phyloP scores from a whole-genome alignment of 768 basidiomycete genomes.

The Tricholoma furcatifolium region DNA sequence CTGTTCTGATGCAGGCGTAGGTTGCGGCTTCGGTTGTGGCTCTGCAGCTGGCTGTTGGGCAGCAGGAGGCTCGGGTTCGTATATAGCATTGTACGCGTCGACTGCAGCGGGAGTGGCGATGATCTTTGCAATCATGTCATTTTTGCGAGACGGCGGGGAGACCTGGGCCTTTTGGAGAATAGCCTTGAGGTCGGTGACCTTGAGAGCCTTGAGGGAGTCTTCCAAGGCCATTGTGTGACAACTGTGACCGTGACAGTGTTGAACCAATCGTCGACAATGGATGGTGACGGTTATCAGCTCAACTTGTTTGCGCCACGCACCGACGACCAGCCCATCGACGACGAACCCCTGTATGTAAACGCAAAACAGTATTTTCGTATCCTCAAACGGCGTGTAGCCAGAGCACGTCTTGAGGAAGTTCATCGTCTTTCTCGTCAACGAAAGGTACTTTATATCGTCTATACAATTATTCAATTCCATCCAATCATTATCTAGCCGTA shows the following conservation, averaged over 20 bases:
- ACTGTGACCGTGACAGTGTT: slow-evolving; percentile 21
- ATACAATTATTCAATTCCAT: slow-evolving; percentile 1
- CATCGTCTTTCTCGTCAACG: slow-evolving; percentile 90
- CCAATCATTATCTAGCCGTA: slow-evolving; percentile 65
- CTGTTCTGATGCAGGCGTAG: no score
- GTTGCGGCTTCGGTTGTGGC: neutral
- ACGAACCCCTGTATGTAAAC: slow-evolving; percentile 98
- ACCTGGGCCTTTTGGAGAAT: slow-evolving; percentile 55
- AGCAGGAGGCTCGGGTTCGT: slow-evolving; percentile 21
- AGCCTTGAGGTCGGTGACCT: slow-evolving; percentile 67
- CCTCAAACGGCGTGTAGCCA: slow-evolving; percentile 88
- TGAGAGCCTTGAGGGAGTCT: slow-evolving; percentile 55
- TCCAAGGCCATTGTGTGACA: slow-evolving; percentile 30
- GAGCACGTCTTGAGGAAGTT: slow-evolving; percentile 90
- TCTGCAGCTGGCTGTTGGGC: slow-evolving; percentile 12
- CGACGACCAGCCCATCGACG: slow-evolving; percentile 59
- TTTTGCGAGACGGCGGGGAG: slow-evolving; percentile 54
- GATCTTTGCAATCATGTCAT: slow-evolving; percentile 65
- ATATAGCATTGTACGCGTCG: slow-evolving; percentile 40
- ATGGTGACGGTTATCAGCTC: slow-evolving; percentile 52
- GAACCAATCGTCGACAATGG: slow-evolving; percentile 43
- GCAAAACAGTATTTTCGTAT: slow-evolving; percentile 99
- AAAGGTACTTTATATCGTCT: slow-evolving; percentile 56
- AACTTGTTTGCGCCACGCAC: slow-evolving; percentile 22
- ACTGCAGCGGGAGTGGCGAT: slow-evolving; percentile 50